These are phyloP conservation scores for Mychonastes homosphaera DNA, from an alignment of 139 green algal species.

Conservation along the genomic window DNA sequence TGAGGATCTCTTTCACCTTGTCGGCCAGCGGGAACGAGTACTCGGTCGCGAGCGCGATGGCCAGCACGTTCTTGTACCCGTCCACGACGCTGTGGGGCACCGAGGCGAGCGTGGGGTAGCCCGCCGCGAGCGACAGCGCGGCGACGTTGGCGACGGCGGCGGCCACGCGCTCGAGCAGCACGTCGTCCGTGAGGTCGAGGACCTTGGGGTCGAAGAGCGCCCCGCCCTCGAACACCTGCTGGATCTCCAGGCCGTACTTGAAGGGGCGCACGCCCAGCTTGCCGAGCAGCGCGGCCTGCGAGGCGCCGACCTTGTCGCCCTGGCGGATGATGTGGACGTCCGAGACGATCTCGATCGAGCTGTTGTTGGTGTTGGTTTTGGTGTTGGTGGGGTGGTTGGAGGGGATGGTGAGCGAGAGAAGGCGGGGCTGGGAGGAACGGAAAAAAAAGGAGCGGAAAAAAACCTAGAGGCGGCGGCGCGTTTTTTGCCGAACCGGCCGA, in stretches of 20 bases:
- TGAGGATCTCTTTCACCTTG: slow-evolving; percentile 88
- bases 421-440: no score
- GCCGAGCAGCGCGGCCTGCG: slow-evolving; percentile 91
- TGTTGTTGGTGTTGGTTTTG: no score
- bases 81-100: slow-evolving; percentile 93
- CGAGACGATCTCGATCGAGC: slow-evolving; percentile 93
- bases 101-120: slow-evolving; percentile 82
- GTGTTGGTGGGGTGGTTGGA: no score
- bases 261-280: slow-evolving; percentile 99
- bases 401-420: no score
- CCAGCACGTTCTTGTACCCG: slow-evolving; percentile 98
- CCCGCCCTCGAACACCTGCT: slow-evolving; percentile 74
- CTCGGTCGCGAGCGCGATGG: slow-evolving; percentile 80
- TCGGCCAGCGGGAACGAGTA: slow-evolving; percentile 90
- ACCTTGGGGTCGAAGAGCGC: slow-evolving; percentile 76
- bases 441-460: no score
- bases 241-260: slow-evolving; percentile 83
- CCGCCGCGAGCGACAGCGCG: slow-evolving; percentile 66
- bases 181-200: slow-evolving; percentile 92
- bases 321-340: slow-evolving; percentile 80
- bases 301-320: slow-evolving; percentile 80
- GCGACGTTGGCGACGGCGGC: slow-evolving; percentile 74
- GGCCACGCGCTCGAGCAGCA: slow-evolving; percentile 53
- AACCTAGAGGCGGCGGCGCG: no score
- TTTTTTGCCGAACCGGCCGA: no score